phyloP scores from a whole-genome alignment of 148 eudicot species.

The Nepenthes gracilis region DNA sequence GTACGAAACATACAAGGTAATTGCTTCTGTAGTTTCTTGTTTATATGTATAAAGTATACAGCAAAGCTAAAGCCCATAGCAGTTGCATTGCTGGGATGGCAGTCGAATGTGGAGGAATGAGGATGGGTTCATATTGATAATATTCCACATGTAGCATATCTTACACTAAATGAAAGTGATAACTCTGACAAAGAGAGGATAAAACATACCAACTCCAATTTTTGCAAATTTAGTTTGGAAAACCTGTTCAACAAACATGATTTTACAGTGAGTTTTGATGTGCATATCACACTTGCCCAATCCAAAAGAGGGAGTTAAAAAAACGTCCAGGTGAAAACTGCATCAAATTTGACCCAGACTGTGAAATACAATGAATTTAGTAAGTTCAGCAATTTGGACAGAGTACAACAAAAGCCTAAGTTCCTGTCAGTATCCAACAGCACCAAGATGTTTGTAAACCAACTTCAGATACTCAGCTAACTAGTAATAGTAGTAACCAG shows the following conservation, averaged over 20 bases:
- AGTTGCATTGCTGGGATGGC: background rate
- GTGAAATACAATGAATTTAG: slow-evolving; percentile 1
- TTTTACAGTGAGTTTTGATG: too few relatives aligned
- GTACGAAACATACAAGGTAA: background rate
- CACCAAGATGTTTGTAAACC: background rate
- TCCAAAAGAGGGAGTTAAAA: too few relatives aligned
- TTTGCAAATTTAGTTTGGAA: slow-evolving; percentile 85
- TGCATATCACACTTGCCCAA: too few relatives aligned
- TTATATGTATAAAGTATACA: too few relatives aligned
- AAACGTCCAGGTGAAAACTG: too few relatives aligned
- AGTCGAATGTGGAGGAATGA: too few relatives aligned
- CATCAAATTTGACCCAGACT: too few relatives aligned
- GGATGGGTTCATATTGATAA: slow-evolving; percentile 1
- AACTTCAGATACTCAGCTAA: background rate
- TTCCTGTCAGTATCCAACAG: background rate
- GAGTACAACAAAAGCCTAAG: too few relatives aligned
- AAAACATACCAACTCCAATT: slow-evolving; percentile 88
- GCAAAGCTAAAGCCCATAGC: background rate
- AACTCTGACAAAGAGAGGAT: background rate
- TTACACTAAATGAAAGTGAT: background rate
- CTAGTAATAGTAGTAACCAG: background rate
- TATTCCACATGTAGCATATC: background rate
- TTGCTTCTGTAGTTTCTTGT: background rate
- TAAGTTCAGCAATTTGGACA: slow-evolving; percentile 5
- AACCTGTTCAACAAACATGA: slow-evolving; percentile 44